Base-by-base conservation (phyloP, 2,329 filamentous ascomycete genomes). In the Diplodia scrobiculata region DNA sequence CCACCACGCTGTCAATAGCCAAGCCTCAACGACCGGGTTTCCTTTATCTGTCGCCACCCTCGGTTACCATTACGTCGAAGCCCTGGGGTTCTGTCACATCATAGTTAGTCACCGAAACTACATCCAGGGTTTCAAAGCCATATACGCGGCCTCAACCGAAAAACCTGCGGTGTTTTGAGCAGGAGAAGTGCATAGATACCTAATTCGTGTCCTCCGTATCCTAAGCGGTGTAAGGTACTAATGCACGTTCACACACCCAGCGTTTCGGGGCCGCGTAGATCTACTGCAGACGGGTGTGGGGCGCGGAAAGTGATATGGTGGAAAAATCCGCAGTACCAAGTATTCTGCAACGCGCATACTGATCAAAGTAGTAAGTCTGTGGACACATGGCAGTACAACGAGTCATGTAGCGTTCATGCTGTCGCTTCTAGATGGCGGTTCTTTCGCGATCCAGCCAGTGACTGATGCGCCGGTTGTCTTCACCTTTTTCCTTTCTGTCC, bases 201-300 rank as follows among this genome's bases (percentile, higher is more conserved):
- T n/a, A 13, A 19, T n/a, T 9, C 55, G 48, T 14, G 38, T 25
- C 55, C 25, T 60, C 25, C 55, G 55, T 21, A 32, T 41, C 45
- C 17, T 6, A 29, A 60, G 55, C 55, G 55, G 55, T 45, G 41
- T 47, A 60, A 47, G 21, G 54, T 45, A 36, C 21, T 21, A 58
- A 58, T 29, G 54, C 41, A 60, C 29, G 7, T 41, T 34, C 34
- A 60, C 38, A 21, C 55, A 14, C 7, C 55, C 52, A 19, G 6
- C 34, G 52, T 19, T 54, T 54, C 17, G 52, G 52, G 14, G 17
- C 32, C 9, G 6, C 10, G 52, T 27, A 11, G 52, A 54, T 54
- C 52, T 36, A 45, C n/a, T 45, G n/a, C n/a, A 45, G 41, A 19
- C 41, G 41, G 41, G 13, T 19, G 41, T 19, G 41, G 41, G 41